phyloP scores from a whole-genome alignment of 176 grass and related monocot species.

The Triticum monococcum region DNA sequence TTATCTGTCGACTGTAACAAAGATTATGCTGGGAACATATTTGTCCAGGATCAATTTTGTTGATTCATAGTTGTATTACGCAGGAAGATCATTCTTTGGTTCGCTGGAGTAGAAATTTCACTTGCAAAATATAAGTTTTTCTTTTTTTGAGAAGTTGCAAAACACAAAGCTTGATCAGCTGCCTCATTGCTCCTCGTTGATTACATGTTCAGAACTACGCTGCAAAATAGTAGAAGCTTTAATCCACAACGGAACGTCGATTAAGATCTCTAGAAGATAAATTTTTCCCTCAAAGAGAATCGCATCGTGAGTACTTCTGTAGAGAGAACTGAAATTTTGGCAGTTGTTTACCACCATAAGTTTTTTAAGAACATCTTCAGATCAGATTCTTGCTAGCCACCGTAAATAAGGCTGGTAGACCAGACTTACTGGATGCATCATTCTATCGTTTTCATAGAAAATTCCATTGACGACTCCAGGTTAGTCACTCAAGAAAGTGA shows the following conservation, averaged over 20 bases:
- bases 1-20: not conserved
- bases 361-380: not conserved
- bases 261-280: not conserved
- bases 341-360: slow-evolving; percentile 61
- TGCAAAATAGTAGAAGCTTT: too few relatives aligned
- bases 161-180: not conserved
- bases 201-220: not conserved
- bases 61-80: too few relatives aligned
- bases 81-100: too few relatives aligned
- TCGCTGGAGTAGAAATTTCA: not conserved
- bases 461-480: slow-evolving; percentile 82
- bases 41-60: too few relatives aligned
- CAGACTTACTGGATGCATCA: slow-evolving; percentile 52
- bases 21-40: not conserved
- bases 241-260: too few relatives aligned
- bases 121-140: not conserved
- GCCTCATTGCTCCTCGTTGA: not conserved
- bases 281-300: not conserved
- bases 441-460: slow-evolving; percentile 40
- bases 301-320: slow-evolving; percentile 32
- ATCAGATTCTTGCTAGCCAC: not conserved
- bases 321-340: slow-evolving; percentile 64
- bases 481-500: slow-evolving; percentile 54
- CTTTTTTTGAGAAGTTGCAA: too few relatives aligned
- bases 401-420: not conserved